Evolutionary conservation across 306 rosid genomes (phyloP).

Genomic region (Arachis hypogaea): DNA sequence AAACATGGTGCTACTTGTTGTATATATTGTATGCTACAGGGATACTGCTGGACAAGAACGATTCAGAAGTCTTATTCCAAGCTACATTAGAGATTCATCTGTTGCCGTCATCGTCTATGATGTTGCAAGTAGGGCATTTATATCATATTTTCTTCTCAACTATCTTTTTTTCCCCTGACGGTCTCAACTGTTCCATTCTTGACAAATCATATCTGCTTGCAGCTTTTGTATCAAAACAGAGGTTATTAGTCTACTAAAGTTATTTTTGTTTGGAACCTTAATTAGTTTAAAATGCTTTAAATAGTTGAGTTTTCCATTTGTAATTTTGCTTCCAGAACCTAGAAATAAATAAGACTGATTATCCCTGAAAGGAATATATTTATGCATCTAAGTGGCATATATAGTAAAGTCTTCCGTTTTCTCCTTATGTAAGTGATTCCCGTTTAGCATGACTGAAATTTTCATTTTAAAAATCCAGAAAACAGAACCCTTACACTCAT

Average conservation of each 20-base stretch:
- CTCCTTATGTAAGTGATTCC: constrained; percentile 5
- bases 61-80: constrained; percentile 71
- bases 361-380: constrained; percentile 6
- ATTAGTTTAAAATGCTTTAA: constrained; percentile 1
- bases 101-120: constrained; percentile 66
- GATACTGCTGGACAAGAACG: constrained; percentile 75
- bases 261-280: constrained; percentile 1
- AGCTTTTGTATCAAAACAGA: constrained; percentile 8
- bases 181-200: constrained; percentile 26
- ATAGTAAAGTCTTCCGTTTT: not conserved
- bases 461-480: constrained; percentile 23
- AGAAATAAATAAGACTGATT: constrained; percentile 10
- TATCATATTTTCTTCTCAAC: constrained; percentile 10
- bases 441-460: constrained; percentile 14
- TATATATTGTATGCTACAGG: constrained; percentile 42
- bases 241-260: not conserved
- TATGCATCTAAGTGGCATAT: not conserved
- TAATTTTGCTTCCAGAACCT: constrained; percentile 22
- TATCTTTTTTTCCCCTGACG: too few species aligned
- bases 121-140: constrained; percentile 60
- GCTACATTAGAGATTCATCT: constrained; percentile 70
- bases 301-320: constrained; percentile 21
- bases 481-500: not conserved
- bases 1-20: constrained; percentile 18
- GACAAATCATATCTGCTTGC: constrained; percentile 17